A percentile compares a stretch with the other conserved stretches of the same genome.
phyloP scores from a whole-genome alignment of 805 yeast genomes.

The Teunomyces gatunensis region DNA sequence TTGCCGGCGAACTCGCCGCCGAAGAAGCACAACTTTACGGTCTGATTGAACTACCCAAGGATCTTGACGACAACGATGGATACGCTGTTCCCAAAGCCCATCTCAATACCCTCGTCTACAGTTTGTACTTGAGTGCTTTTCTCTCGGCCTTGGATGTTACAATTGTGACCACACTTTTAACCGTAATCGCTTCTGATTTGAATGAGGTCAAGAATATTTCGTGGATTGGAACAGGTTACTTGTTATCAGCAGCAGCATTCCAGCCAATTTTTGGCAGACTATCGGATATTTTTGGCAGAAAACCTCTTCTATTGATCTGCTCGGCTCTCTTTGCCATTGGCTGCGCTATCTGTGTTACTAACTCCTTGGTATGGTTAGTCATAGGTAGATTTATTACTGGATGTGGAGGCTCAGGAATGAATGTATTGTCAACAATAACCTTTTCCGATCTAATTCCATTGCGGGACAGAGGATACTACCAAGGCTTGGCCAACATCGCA shows the following conservation, averaged over 20 bases:
- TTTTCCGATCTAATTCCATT: constrained; percentile 75
- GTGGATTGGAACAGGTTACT: constrained; percentile 73
- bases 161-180: constrained; percentile 59
- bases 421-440: constrained; percentile 70
- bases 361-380: constrained; percentile 47
- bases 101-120: constrained; percentile 27
- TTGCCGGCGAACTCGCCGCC: constrained; percentile 37
- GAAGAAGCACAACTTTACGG: constrained; percentile 21
- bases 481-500: constrained; percentile 75
- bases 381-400: constrained; percentile 74
- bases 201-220: constrained; percentile 60
- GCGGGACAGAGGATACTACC: constrained; percentile 75
- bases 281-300: constrained; percentile 71
- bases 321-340: constrained; percentile 56
- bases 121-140: constrained; percentile 42
- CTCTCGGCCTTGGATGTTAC: constrained; percentile 69
- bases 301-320: constrained; percentile 47
- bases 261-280: constrained; percentile 73
- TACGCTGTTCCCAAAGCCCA: constrained; percentile 31
- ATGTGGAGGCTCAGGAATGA: constrained; percentile 88
- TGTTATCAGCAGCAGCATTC: constrained; percentile 66
- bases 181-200: constrained; percentile 68
- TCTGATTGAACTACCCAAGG: constrained; percentile 16
- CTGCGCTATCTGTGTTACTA: constrained; percentile 53
- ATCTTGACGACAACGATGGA: constrained; percentile 12